Conservation (phyloP, 2,329 filamentous ascomycete species). For the Neopestalotiopsis sp. region DNA sequence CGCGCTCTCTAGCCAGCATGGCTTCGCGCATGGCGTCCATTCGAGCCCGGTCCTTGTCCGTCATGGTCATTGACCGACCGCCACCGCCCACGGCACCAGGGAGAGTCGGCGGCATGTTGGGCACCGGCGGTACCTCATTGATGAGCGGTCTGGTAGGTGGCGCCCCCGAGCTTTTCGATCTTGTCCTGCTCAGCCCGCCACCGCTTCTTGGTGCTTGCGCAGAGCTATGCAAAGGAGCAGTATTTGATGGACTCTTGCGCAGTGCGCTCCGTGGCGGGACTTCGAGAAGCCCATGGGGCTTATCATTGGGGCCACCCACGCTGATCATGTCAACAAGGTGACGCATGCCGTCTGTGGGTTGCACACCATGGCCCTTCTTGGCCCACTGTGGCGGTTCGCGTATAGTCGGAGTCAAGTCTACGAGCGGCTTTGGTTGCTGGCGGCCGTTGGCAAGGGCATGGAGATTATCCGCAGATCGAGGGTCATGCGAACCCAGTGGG, state of each 20-base stretch:
- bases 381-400: conserved; percentile 37
- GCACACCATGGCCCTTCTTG: conserved; percentile 36
- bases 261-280: conserved; percentile 31
- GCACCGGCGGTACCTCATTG: conserved; percentile 31
- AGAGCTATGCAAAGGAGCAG: conserved; percentile 16
- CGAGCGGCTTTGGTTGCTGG: conserved; percentile 32
- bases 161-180: conserved; percentile 34
- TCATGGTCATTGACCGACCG: conserved; percentile 9
- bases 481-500: conserved; percentile 7
- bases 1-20: conserved; percentile 1
- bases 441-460: conserved; percentile 25
- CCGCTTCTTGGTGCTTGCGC: conserved; percentile 11
- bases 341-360: conserved; percentile 34
- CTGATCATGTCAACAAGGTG: conserved; percentile 37
- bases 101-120: conserved; percentile 29
- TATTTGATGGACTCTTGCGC: conserved; percentile 25
- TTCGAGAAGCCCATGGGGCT: conserved; percentile 21
- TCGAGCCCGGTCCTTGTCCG: conserved; percentile 13
- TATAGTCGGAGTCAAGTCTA: conserved; percentile 29
- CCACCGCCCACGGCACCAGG: conserved; percentile 18
- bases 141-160: conserved; percentile 22
- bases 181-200: conserved; percentile 26
- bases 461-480: background rate
- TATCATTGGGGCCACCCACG: conserved; percentile 21
- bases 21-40: conserved; percentile 12